Evolutionary conservation across 805 yeast genomes (phyloP).

Genomic region (Wickerhamiella occidentalis): DNA sequence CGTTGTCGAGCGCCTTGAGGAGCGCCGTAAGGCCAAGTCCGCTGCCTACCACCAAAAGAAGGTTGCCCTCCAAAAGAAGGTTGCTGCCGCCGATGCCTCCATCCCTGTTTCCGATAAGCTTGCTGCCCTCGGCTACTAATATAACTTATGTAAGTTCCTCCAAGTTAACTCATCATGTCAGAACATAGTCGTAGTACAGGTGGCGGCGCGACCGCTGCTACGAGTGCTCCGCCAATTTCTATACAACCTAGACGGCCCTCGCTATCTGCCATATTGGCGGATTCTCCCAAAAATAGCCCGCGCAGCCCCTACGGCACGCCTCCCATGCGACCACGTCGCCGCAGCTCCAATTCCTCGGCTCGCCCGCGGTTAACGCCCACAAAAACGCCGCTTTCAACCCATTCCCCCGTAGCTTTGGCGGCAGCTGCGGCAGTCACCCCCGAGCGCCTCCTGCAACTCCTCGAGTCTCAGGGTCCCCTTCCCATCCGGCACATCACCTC

Average conservation of each 20-base stretch:
- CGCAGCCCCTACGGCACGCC: conserved; percentile 7
- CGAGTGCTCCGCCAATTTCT: neutral
- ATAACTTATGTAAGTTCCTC: conserved; percentile 8
- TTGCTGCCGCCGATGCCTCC: conserved; percentile 71
- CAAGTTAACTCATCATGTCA: conserved; percentile 2
- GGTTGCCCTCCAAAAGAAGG: conserved; percentile 91
- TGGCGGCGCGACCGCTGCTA: conserved; percentile 1
- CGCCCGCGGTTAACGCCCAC: conserved; percentile 4
- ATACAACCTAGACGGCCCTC: conserved; percentile 1
- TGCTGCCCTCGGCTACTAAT: conserved; percentile 94
- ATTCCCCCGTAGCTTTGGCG: conserved; percentile 77
- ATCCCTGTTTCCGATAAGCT: conserved; percentile 86
- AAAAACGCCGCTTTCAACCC: conserved; percentile 36
- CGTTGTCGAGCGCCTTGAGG: conserved; percentile 93
- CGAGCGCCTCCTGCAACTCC: conserved; percentile 54
- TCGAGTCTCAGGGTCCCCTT: conserved; percentile 67
- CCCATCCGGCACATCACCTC: conserved; percentile 84
- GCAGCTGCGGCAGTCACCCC: conserved; percentile 82
- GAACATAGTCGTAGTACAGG: neutral
- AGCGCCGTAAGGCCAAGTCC: conserved; percentile 97
- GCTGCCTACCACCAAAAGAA: conserved; percentile 99
- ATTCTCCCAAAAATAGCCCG: neutral
- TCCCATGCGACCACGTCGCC: conserved; percentile 9
- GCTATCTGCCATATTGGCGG: neutral
- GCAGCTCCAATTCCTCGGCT: conserved; percentile 10